phyloP scores from a whole-genome alignment of 2,329 filamentous ascomycete species.

The Pleurostoma richardsiae region DNA sequence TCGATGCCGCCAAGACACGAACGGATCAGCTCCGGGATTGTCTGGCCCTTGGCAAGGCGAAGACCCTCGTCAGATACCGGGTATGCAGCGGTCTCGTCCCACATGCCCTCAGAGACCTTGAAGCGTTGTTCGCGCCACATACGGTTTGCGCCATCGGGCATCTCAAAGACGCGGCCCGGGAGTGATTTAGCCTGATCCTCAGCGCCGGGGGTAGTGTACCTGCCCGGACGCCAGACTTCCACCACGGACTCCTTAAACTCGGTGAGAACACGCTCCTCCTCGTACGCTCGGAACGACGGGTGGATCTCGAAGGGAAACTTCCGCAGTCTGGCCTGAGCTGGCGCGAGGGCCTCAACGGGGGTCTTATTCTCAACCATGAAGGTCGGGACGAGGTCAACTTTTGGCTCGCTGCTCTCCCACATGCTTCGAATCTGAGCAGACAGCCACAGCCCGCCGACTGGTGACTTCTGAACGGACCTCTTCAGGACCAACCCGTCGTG shows the following conservation, averaged over 20 bases:
- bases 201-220: conserved; percentile 60
- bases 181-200: conserved; percentile 69
- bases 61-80: conserved; percentile 28
- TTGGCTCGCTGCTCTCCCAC: conserved; percentile 64
- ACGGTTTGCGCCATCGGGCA: conserved; percentile 95
- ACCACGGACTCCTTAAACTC: conserved; percentile 98
- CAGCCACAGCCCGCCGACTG: conserved; percentile 83
- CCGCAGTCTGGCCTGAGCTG: conserved; percentile 71
- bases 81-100: conserved; percentile 77
- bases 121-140: conserved; percentile 88
- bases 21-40: conserved; percentile 78
- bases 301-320: conserved; percentile 58
- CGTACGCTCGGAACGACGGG: conserved; percentile 71
- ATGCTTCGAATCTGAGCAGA: conserved; percentile 81
- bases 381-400: conserved; percentile 73
- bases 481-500: conserved; percentile 94
- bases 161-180: conserved; percentile 87
- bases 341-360: conserved; percentile 78
- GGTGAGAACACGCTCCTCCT: conserved; percentile 89
- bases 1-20: conserved; percentile 75
- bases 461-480: conserved; percentile 81
- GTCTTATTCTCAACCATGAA: conserved; percentile 86
- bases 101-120: conserved; percentile 81
- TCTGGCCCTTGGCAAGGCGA: conserved; percentile 64
- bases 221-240: conserved; percentile 80